Percentiles rank a stretch among this genome's conserved stretches.
These are phyloP conservation scores for Lentinula sp. DNA, from an alignment of 768 basidiomycete species.

Conservation along the genomic window DNA sequence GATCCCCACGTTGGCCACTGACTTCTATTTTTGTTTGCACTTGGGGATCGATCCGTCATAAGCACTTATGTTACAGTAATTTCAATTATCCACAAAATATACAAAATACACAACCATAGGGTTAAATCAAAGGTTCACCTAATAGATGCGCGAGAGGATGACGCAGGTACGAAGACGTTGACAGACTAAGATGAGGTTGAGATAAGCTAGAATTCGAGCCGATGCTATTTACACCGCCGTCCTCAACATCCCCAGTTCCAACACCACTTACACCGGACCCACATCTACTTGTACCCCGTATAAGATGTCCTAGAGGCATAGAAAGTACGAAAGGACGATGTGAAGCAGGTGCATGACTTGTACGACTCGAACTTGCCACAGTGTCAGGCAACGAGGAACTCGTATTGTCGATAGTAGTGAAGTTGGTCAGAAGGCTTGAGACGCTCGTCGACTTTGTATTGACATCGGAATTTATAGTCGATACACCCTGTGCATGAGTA, in stretches of 20 bases:
- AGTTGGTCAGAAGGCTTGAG: too few relatives aligned
- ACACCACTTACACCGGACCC: background rate
- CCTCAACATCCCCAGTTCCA: background rate
- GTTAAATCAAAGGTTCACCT: background rate
- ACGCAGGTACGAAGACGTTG: background rate
- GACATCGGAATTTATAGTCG: too few relatives aligned
- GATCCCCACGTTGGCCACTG: slow-evolving; percentile 70
- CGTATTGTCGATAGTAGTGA: too few relatives aligned
- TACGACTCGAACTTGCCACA: too few relatives aligned
- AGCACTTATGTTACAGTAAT: too few relatives aligned
- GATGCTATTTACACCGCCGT: too few relatives aligned
- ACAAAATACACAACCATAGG: background rate
- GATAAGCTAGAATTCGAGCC: background rate
- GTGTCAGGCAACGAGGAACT: too few relatives aligned
- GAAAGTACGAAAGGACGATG: background rate
- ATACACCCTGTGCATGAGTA: too few relatives aligned
- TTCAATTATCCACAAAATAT: too few relatives aligned
- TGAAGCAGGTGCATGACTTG: background rate
- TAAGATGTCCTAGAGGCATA: background rate
- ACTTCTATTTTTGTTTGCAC: too few relatives aligned
- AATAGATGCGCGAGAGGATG: background rate
- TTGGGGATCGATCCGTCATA: too few relatives aligned
- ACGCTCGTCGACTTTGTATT: too few relatives aligned
- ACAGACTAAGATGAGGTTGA: background rate
- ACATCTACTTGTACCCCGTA: background rate